Evolutionary conservation across 768 basidiomycete species (phyloP).

Genomic region (Suillus occidentalis): DNA sequence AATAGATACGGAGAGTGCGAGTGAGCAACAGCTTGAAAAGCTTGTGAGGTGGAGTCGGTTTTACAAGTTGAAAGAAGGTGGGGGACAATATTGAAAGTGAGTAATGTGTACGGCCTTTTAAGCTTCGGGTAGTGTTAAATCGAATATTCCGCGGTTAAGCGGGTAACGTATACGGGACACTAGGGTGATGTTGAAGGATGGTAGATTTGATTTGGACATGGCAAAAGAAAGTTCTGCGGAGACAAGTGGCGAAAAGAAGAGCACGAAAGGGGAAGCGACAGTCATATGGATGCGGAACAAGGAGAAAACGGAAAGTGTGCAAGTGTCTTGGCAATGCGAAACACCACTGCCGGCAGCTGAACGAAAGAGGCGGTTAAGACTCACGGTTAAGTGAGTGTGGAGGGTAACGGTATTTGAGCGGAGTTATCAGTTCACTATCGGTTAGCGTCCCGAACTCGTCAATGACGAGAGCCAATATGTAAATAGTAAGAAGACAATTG

Average conservation of each 20-base stretch:
- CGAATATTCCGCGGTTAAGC: slow-evolving; percentile 15
- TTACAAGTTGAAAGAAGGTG: slow-evolving; percentile 11
- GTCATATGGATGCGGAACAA: not conserved
- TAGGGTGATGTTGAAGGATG: slow-evolving; percentile 12
- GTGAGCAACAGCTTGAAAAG: slow-evolving; percentile 10
- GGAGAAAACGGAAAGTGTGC: slow-evolving; percentile 3
- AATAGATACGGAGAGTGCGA: slow-evolving; percentile 7
- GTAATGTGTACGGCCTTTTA: slow-evolving; percentile 20
- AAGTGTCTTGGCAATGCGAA: not conserved
- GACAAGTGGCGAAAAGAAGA: slow-evolving; percentile 21
- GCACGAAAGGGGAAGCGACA: slow-evolving; percentile 6
- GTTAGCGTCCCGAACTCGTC: slow-evolving; percentile 10
- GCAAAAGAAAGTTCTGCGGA: slow-evolving; percentile 17
- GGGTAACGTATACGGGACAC: slow-evolving; percentile 25
- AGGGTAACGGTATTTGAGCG: slow-evolving; percentile 25
- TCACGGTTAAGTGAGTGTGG: no score
- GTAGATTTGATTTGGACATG: slow-evolving; percentile 7
- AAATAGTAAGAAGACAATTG: no score
- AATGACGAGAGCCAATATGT: not conserved
- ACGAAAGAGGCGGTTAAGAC: not conserved
- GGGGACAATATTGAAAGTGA: slow-evolving; percentile 6
- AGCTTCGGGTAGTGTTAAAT: slow-evolving; percentile 9
- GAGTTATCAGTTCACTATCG: slow-evolving; percentile 13
- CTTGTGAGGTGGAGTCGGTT: slow-evolving; percentile 15
- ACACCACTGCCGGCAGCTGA: slow-evolving; percentile 8